phyloP scores from a whole-genome alignment of 208 protist species.

The Porcisia hertigi region DNA sequence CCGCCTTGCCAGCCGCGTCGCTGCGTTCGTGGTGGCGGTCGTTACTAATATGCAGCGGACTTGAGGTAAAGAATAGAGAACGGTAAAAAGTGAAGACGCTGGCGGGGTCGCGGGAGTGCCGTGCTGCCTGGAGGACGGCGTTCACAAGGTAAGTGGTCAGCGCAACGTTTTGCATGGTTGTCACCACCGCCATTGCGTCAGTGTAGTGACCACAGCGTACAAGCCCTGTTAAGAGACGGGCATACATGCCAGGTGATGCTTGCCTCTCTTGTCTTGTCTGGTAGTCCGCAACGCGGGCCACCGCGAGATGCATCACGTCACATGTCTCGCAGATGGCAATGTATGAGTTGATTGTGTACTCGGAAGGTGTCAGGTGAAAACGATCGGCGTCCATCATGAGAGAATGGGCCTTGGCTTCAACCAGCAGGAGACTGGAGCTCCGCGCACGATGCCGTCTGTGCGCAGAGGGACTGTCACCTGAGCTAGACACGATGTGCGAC shows the following conservation, averaged over 20 bases:
- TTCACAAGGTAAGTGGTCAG: constrained; percentile 68
- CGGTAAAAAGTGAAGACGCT: constrained; percentile 73
- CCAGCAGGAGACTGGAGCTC: constrained; percentile 25
- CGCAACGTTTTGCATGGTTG: constrained; percentile 62
- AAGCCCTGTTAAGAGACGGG: constrained; percentile 66
- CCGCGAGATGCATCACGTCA: constrained; percentile 74
- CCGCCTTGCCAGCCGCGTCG: background rate
- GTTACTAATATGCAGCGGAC: constrained; percentile 12
- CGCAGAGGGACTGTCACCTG: background rate
- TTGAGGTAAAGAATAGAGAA: constrained; percentile 33
- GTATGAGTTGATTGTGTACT: constrained; percentile 80
- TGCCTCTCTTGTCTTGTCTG: constrained; percentile 69
- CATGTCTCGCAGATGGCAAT: constrained; percentile 65
- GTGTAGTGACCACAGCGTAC: constrained; percentile 59
- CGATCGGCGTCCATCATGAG: constrained; percentile 83
- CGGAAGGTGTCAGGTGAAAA: constrained; percentile 61
- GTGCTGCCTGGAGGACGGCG: constrained; percentile 61
- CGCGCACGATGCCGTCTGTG: constrained; percentile 7
- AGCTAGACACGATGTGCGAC: background rate
- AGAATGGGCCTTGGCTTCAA: constrained; percentile 78
- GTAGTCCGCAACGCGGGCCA: constrained; percentile 76
- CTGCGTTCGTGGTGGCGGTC: background rate
- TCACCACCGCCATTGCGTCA: constrained; percentile 60
- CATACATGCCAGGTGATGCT: constrained; percentile 54
- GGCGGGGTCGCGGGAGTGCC: constrained; percentile 58